Evolutionary conservation across 2,329 filamentous ascomycete genomes (phyloP).

Genomic region (Samsoniella hepiali): DNA sequence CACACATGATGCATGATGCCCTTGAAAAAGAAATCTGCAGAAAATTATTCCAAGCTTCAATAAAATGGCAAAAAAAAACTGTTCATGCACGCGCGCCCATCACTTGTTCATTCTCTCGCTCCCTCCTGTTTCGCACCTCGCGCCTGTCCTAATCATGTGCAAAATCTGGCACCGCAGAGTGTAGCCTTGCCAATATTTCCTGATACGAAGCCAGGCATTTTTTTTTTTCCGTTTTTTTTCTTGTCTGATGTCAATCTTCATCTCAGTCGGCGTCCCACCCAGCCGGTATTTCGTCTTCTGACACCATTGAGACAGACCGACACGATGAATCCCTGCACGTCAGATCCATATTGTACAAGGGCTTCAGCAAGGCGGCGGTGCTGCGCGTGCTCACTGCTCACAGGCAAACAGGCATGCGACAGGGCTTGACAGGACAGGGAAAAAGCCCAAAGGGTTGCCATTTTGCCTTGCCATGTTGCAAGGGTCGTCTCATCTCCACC

Average conservation of each 20-base stretch:
- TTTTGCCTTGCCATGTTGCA: not conserved
- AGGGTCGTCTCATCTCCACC: slow-evolving; percentile 7
- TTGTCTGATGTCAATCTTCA: not conserved
- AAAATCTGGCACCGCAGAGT: not conserved
- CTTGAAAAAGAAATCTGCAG: not conserved
- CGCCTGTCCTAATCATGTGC: not conserved
- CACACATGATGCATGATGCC: not conserved
- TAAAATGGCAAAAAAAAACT: not conserved
- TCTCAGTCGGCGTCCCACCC: not conserved
- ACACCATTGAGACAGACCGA: not conserved
- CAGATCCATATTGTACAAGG: slow-evolving; percentile 9
- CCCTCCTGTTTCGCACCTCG: not conserved
- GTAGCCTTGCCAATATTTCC: not conserved
- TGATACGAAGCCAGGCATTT: not conserved
- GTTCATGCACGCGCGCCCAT: not conserved
- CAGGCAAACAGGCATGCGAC: too few relatives aligned
- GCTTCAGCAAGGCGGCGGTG: not conserved
- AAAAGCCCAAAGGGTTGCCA: not conserved
- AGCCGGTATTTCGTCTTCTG: not conserved
- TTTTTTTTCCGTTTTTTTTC: not conserved
- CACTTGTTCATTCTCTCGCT: not conserved
- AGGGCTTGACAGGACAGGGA: not conserved
- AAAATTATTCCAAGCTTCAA: not conserved
- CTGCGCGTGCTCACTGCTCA: not conserved
- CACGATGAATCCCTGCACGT: not conserved